Evolutionary conservation across 495 filamentous ascomycete genomes (phyloP).

Genomic region (Penicillium daleae): DNA sequence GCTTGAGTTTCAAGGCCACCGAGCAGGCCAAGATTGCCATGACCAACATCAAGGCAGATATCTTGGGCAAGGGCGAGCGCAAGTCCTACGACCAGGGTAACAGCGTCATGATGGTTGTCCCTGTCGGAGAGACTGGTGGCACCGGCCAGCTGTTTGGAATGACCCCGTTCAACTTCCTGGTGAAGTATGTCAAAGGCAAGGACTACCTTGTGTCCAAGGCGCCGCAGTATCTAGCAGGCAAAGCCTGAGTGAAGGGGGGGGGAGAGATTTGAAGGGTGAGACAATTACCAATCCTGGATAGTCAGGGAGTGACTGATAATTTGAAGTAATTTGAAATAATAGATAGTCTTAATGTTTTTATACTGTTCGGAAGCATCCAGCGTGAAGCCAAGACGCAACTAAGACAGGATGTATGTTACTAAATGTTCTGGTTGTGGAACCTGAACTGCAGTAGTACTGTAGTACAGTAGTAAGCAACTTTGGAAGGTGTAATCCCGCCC

Average conservation of each 20-base stretch:
- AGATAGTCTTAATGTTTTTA: not conserved
- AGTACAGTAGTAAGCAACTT: no score
- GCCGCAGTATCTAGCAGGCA: conserved; percentile 17
- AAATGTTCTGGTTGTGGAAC: not conserved
- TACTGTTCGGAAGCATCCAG: not conserved
- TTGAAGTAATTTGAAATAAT: not conserved
- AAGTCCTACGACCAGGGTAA: conserved; percentile 30
- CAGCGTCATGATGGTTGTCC: conserved; percentile 41
- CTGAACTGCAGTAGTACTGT: no score
- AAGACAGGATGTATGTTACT: no score
- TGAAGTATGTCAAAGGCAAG: conserved; percentile 52
- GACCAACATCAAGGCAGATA: conserved; percentile 40
- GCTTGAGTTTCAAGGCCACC: conserved; percentile 31
- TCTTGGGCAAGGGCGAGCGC: conserved; percentile 28
- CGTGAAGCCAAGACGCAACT: not conserved
- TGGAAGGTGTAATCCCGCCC: not conserved
- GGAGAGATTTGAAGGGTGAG: not conserved
- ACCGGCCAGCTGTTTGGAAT: conserved; percentile 55
- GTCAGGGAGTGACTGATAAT: not conserved
- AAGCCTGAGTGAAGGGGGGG: conserved; percentile 7
- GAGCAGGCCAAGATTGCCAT: conserved; percentile 37
- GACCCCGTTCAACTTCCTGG: conserved; percentile 46
- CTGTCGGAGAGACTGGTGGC: conserved; percentile 49
- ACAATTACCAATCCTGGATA: not conserved
- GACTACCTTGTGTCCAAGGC: conserved; percentile 44